Evolutionary conservation across 1,139 yeast genomes (phyloP), one percentile per base, ranked within the genome.

Genomic region (Arxiozyma slooffiae): DNA sequence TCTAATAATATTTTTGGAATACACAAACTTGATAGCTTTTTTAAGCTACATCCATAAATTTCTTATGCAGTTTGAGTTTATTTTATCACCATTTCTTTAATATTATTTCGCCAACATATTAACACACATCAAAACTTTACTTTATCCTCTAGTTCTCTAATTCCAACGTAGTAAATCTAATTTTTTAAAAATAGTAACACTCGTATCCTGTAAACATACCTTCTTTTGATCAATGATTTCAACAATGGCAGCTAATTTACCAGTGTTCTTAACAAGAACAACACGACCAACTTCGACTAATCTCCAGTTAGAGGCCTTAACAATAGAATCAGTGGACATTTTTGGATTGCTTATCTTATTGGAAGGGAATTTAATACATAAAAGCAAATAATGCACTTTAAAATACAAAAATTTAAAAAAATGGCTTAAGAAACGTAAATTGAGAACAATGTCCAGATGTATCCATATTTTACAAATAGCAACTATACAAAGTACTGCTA

Each of bases 181-280:
- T 38, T 20, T 18, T 3, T 38, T 9, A 17, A 38, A 18, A 17
- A 30, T n/a, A 39, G 21, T n/a, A 11, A 17, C 7, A n/a, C 41
- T 36, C 37, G 23, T 14, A 43, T 21, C 23, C 43, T 26, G 18
- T 26, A 44, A n/a, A 82, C 90, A 74, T 81, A 84, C 97, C 80
- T 97, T 87, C 85, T 87, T 89, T 82, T 90, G 96, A 82, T 94
- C 97, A 73, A 94, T 87, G 79, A 94, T 88, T 81, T 94, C 98
- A 71, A 89, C 96, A 71, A 90, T 82, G 73, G 95, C 79, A 70
- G 97, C 97, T 72, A 90, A 80, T 78, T 86, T 85, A 70, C 87
- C 87, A 59, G 79, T 72, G 78, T 81, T 79, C 82, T 81, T 77
- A 74, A 92, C 74, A 73, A 90, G 85, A 77, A 90, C 96, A 73